phyloP scores from a whole-genome alignment of 2,329 filamentous ascomycete species.

The Chrysosphaeria jannelii region DNA sequence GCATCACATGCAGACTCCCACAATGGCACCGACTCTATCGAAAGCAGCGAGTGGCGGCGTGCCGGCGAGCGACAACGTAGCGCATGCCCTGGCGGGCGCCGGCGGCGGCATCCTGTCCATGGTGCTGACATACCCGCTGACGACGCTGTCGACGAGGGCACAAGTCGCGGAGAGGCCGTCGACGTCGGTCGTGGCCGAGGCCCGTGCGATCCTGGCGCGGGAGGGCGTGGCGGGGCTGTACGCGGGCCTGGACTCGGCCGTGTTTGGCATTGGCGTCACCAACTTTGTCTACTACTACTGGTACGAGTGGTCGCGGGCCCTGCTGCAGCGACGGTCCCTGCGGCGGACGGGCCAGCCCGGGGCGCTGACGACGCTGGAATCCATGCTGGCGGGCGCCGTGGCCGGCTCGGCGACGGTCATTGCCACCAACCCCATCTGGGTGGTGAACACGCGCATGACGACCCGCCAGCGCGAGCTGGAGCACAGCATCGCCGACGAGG shows the following conservation, averaged over 20 bases:
- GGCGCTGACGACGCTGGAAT: conserved; percentile 73
- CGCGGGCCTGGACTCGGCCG: conserved; percentile 68
- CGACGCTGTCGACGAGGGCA: conserved; percentile 87
- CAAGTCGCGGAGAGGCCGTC: conserved; percentile 93
- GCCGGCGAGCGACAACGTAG: conserved; percentile 91
- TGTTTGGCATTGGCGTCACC: conserved; percentile 93
- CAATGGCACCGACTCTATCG: too few relatives aligned
- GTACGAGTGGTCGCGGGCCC: conserved; percentile 88
- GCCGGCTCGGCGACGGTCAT: conserved; percentile 85
- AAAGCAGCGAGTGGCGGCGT: too few relatives aligned
- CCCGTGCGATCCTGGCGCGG: conserved; percentile 63
- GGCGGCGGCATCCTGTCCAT: conserved; percentile 88
- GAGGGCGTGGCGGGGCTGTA: conserved; percentile 79
- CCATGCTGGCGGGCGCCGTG: conserved; percentile 82
- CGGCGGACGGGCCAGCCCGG: conserved; percentile 26
- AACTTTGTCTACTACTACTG: conserved; percentile 99
- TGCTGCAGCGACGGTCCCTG: conserved; percentile 52
- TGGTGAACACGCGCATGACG: conserved; percentile 95
- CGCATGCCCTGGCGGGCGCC: conserved; percentile 74
- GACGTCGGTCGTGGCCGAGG: conserved; percentile 54
- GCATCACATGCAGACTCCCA: too few relatives aligned
- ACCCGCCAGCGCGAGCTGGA: conserved; percentile 21
- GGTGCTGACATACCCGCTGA: conserved; percentile 89
- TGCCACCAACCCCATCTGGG: conserved; percentile 97
- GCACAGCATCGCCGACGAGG: conserved; percentile 7